phyloP scores from a whole-genome alignment of 306 rosid genomes.

The Quercus wislizeni region DNA sequence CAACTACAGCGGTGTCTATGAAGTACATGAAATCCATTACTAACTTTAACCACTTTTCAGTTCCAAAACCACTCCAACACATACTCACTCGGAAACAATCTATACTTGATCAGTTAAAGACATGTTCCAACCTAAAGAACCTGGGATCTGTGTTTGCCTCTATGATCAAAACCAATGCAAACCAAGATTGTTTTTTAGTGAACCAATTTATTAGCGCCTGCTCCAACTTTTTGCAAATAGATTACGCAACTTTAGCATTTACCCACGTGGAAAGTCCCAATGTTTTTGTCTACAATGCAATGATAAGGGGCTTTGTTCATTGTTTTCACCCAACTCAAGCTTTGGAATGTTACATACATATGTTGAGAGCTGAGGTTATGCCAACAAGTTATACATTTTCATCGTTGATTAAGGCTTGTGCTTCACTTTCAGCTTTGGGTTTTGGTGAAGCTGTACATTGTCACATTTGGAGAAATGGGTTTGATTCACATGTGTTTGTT shows the following conservation, averaged over 20 bases:
- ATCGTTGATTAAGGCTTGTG: conserved; percentile 60
- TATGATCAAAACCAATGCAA: too few species aligned
- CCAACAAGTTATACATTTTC: conserved; percentile 76
- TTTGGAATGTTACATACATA: conserved; percentile 36
- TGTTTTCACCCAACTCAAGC: conserved; percentile 22
- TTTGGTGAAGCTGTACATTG: conserved; percentile 53
- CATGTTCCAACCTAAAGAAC: too few species aligned
- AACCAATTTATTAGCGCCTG: too few species aligned
- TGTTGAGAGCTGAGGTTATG: conserved; percentile 40
- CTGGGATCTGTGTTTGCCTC: too few species aligned
- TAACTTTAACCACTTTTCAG: neutral
- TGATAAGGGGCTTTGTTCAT: too few species aligned
- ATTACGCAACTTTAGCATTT: too few species aligned
- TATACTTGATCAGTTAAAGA: conserved; percentile 17
- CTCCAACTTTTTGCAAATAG: too few species aligned
- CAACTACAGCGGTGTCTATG: neutral
- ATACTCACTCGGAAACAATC: conserved; percentile 15
- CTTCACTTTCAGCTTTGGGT: conserved; percentile 27
- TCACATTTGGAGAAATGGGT: conserved; percentile 66
- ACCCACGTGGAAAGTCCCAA: too few species aligned
- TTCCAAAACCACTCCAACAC: conserved; percentile 6
- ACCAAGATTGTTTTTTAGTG: too few species aligned
- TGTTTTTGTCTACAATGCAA: too few species aligned
- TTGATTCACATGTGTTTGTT: conserved; percentile 59
- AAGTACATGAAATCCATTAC: neutral